Evolutionary conservation across 495 filamentous ascomycete species (phyloP).

Genomic region (Talaromyces ruber): DNA sequence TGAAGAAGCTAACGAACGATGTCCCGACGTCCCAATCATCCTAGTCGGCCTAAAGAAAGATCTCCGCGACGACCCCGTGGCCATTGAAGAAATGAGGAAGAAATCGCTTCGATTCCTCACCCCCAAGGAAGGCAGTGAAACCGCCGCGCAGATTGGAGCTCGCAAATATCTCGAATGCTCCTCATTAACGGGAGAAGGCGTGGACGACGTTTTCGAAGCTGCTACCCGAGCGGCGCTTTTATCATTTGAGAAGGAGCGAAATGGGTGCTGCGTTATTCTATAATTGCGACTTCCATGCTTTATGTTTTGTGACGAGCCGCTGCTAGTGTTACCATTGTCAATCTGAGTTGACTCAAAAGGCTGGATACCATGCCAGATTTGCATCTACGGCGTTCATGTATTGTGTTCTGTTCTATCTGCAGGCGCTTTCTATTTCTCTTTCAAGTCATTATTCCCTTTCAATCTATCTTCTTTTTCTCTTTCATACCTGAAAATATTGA

Average conservation of each 20-base stretch:
- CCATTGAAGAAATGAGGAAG: conserved; percentile 96
- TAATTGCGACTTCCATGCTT: conserved; percentile 32
- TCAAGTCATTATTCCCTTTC: neutral
- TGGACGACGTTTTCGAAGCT: conserved; percentile 98
- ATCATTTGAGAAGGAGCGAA: conserved; percentile 82
- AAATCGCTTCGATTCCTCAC: conserved; percentile 82
- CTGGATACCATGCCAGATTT: neutral
- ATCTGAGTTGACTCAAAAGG: neutral
- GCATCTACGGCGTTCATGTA: neutral
- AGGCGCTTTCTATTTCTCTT: neutral
- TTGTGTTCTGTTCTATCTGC: neutral
- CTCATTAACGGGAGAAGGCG: conserved; percentile 91
- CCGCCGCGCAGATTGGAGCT: conserved; percentile 77
- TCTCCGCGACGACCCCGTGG: conserved; percentile 86
- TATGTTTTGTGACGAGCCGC: neutral
- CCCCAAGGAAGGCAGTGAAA: conserved; percentile 67
- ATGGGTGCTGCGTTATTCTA: conserved; percentile 82
- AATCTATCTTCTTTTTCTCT: neutral
- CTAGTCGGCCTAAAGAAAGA: conserved; percentile 97
- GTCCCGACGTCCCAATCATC: conserved; percentile 89
- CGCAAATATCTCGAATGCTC: conserved; percentile 97
- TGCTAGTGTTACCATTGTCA: neutral
- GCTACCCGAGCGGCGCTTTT: conserved; percentile 92
- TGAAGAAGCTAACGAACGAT: conserved; percentile 90
- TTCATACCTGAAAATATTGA: neutral